These are phyloP conservation scores for Candida ponderosae DNA, from an alignment of 805 yeast species.

Conservation along the genomic window DNA sequence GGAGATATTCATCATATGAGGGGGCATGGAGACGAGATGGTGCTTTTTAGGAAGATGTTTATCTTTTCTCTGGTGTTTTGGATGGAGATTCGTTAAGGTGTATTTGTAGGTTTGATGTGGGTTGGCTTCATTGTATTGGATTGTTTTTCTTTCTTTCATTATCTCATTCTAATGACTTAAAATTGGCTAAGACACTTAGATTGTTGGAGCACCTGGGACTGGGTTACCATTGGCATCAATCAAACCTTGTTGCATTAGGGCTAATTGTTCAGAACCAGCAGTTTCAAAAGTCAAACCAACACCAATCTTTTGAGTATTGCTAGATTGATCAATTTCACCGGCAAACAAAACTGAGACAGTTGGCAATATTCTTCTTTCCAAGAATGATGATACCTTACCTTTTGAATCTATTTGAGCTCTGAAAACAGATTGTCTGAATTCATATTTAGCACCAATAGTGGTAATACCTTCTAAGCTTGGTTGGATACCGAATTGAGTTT, in stretches of 20 bases:
- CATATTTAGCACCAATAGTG: slow-evolving; percentile 94
- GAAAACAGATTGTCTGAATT: slow-evolving; percentile 92
- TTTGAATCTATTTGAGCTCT: slow-evolving; percentile 89
- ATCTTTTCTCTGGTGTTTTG: too few relatives aligned
- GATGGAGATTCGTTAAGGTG: too few relatives aligned
- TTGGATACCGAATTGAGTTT: slow-evolving; percentile 71
- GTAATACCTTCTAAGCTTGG: slow-evolving; percentile 87
- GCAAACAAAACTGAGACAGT: slow-evolving; percentile 81
- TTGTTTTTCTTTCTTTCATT: too few relatives aligned
- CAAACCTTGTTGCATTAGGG: slow-evolving; percentile 86
- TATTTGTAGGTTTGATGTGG: too few relatives aligned
- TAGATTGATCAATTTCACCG: slow-evolving; percentile 88
- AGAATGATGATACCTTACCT: slow-evolving; percentile 85
- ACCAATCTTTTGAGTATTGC: slow-evolving; percentile 75
- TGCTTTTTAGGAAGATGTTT: too few relatives aligned
- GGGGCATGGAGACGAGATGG: too few relatives aligned
- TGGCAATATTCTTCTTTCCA: slow-evolving; percentile 92
- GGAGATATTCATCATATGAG: background rate
- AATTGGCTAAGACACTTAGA: slow-evolving; percentile 20
- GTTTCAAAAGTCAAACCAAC: slow-evolving; percentile 94
- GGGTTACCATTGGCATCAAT: slow-evolving; percentile 82
- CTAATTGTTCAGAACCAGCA: slow-evolving; percentile 87
- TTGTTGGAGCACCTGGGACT: slow-evolving; percentile 68
- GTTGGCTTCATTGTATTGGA: too few relatives aligned
- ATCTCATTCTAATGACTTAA: too few relatives aligned